Base-by-base conservation (phyloP, 1,139 yeast genomes). In the Pichia sp. region DNA sequence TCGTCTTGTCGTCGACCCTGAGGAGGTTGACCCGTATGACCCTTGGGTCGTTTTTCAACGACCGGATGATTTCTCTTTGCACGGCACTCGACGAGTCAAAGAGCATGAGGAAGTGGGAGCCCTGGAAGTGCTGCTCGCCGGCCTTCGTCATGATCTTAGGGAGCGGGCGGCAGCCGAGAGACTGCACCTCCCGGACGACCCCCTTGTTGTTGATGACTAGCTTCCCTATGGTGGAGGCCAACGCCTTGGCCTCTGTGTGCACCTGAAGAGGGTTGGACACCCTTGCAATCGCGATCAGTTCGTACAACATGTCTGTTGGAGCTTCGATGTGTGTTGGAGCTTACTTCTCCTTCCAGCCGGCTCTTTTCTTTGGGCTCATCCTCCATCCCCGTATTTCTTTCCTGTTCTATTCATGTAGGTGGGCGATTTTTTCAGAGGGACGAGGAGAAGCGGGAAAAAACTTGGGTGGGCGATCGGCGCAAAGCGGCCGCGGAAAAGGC, bases 51-150 rank as follows among this genome's bases (percentile, higher is more conserved):
- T 82, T 81, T 66, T 87, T 82, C 63, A 92, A 74, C 4, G 95
- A 84, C 72, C 96, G 80, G 61, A 85, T 73, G 55, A 93, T 83
- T 72, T 91, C 96, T 51, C 85, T 80, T 71, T 92, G 98, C 9
- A 89, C 97, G 51, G 85, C 84, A 14, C 92, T 79, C 53, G 95
- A 86, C 2, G 91, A 79, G 68, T 93, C 98, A 68, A 93, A 93
- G 29, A 88, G 78, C 83, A 93, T 82, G 60, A 88, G 72, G 65
- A 92, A 92, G 65, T 90, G 93, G 58, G 85, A 86, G 2, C 97
- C 98, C 68, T 89, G 92, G 69, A 89, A 88, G 70, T 92, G 96
- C 61, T 84, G 79, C 69, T 91, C 96, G 68, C 92, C 95, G 67
- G 90, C 91, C 68, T 88, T 89, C 64, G 85, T 83, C 72, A 89